Percentiles rank a stretch among this genome's conserved stretches.
Conservation (phyloP, 768 basidiomycete species). For the Tulasnella sp. region DNA sequence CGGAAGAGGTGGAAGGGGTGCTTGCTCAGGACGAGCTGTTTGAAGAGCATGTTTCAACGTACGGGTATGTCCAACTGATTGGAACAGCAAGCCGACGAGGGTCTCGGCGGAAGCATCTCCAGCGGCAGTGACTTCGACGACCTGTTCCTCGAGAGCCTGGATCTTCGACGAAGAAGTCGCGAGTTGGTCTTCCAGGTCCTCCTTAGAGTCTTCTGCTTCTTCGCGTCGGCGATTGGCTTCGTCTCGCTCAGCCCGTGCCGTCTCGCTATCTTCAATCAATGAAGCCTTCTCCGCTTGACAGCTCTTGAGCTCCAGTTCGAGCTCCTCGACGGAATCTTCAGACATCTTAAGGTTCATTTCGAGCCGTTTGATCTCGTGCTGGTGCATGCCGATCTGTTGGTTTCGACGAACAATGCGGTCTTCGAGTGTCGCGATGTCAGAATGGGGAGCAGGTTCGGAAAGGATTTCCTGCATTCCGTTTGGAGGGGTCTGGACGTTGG, state of each 20-base stretch:
- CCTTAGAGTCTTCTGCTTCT: constrained; percentile 14
- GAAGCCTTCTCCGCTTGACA: constrained; percentile 56
- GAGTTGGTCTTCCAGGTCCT: neutral
- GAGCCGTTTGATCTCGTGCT: constrained; percentile 64
- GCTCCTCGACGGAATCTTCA: constrained; percentile 61
- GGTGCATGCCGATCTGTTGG: constrained; percentile 65
- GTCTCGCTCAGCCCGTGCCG: constrained; percentile 63
- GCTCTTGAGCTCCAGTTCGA: constrained; percentile 58
- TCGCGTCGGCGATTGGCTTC: constrained; percentile 46
- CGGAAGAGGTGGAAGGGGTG: neutral
- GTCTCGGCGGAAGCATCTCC: neutral
- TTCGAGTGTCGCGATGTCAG: constrained; percentile 32
- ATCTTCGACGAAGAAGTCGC: neutral
- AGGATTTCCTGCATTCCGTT: neutral
- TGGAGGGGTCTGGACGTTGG: neutral
- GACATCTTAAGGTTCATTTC: constrained; percentile 64
- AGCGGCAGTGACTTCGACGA: constrained; percentile 34
- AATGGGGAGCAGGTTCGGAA: neutral
- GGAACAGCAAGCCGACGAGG: neutral
- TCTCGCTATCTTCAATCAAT: constrained; percentile 77
- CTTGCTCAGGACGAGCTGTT: neutral
- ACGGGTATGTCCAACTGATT: neutral
- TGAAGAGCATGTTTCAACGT: neutral
- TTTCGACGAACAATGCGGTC: constrained; percentile 50
- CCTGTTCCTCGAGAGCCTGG: constrained; percentile 41